Base-by-base conservation (phyloP, 2,329 filamentous ascomycete genomes). In the Beauveria sp. region DNA sequence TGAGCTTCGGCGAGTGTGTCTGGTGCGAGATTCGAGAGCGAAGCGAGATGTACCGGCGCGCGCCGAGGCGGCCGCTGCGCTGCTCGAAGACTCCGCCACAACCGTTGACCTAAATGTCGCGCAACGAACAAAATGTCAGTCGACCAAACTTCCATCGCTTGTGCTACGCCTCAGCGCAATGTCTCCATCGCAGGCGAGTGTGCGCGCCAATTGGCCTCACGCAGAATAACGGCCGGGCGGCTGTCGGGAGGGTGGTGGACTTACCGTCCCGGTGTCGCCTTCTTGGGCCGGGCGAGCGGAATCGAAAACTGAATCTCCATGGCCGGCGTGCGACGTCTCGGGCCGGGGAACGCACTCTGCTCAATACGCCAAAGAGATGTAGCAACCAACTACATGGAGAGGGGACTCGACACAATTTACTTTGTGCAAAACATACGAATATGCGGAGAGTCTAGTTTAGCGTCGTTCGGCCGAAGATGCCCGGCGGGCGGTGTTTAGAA, bases 221-320 rank as follows among this genome's bases (percentile, higher is more conserved):
- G 14, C 24, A n/a, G 24, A n/a, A 12, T 2, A n/a, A 16, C 9
- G n/a, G 24, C 24, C 7, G 42, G 8, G 42, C 14, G 5, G 3
- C 1, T 8, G 22, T 28, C 22, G 28, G 12, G 54, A 6, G n/a
- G 22, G 22, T 8, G 6, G 52, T n/a, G 26, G 31, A 60, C 63
- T 45, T 53, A 65, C 63, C 54, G 62, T 22, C 42, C 50, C 16
- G 56, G 20, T 16, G 62, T 52, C 42, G 56, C 54, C 20, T 49
- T 63, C 42, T 54, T 62, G 38, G 64, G 20, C 49, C 51, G 54
- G 59, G 43, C 62, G 22, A 65, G 60, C 52, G 64, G 62, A 52
- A 65, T 62, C 28, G 60, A 64, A 66, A 76, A 76, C 54, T 76
- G 74, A 58, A 76, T 73, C 69, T 76, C 74, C 74, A 76, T 76